Base-by-base conservation (phyloP, 306 rosid genomes). In the Mucuna pruriens region DNA sequence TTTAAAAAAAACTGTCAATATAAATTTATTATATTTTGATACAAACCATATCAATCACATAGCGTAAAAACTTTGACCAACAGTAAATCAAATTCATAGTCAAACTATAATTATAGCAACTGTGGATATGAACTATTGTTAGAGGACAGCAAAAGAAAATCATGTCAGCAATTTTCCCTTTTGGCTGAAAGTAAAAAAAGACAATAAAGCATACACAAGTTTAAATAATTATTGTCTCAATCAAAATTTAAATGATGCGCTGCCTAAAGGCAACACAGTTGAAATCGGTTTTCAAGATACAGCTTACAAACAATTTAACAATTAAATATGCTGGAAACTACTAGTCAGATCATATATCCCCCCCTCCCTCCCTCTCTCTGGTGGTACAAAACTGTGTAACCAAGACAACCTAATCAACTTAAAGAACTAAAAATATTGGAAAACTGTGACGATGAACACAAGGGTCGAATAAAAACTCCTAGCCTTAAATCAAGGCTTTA, bases 351-450 rank as follows among this genome's bases (percentile, higher is more conserved):
- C 54, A 63, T 73, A 54, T 10, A 9, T 74, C 85, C 83, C 86
- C 19, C 11, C 46, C 67, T 0, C 13, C 4, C 29, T n/a, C 7
- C 9, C 31, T 25, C 46, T 23, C 67, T 78, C 86, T 79, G 62
- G 68, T 74, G 82, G 76, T 83, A 90, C 97, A 88, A 88, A 88
- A 93, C 91, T 86, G 85, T 79, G 84, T 77, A 85, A 86, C 29
- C 36, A 75, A 81, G 48, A 23, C 80, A 77, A 74, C 90, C 94
- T 91, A 88, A 88, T 74, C 12, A 74, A 42, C 85, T 82, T 68
- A 46, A 67, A 75, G 44, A 57, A 38, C 80, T 77, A 80, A 82
- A 82, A 78, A 80, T 40, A 76, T 19, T 71, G 80, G 70, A 80
- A 76, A 86, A 84, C 65, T 75, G 83, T 74, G 89, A 80, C 69